These are phyloP conservation scores for Scenedesmus sp. DNA, from an alignment of 163 green algal species.

Conservation along the genomic window DNA sequence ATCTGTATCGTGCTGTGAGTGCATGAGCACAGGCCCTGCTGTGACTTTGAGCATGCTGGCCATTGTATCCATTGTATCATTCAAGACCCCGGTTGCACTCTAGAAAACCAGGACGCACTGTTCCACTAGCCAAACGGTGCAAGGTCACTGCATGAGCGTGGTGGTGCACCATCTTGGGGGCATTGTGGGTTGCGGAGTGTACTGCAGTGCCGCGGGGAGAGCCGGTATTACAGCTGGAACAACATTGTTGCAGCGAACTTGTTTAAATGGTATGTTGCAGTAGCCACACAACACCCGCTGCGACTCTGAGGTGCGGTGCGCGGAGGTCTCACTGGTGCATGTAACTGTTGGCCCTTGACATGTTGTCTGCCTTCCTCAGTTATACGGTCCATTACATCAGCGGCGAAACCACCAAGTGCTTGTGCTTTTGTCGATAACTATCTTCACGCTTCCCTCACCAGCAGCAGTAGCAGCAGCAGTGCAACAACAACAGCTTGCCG, in stretches of 20 bases:
- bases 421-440: neutral
- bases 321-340: neutral
- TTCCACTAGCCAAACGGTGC: too few species aligned
- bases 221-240: neutral
- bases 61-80: too few species aligned
- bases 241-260: neutral
- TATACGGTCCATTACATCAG: neutral
- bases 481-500: slow-evolving; percentile 1
- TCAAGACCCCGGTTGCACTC: too few species aligned
- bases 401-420: neutral
- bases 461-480: slow-evolving; percentile 13
- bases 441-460: neutral
- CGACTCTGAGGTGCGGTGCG: neutral
- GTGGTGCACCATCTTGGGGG: too few species aligned
- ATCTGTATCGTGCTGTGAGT: neutral
- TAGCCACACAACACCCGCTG: neutral
- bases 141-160: too few species aligned
- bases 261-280: neutral
- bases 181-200: neutral
- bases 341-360: neutral
- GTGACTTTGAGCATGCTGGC: neutral
- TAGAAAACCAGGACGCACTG: too few species aligned
- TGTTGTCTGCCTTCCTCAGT: neutral
- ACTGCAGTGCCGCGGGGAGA: neutral
- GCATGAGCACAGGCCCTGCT: neutral